Evolutionary conservation across 371 early-diverging fungal species (phyloP).

Genomic region (Apophysomyces sp.): DNA sequence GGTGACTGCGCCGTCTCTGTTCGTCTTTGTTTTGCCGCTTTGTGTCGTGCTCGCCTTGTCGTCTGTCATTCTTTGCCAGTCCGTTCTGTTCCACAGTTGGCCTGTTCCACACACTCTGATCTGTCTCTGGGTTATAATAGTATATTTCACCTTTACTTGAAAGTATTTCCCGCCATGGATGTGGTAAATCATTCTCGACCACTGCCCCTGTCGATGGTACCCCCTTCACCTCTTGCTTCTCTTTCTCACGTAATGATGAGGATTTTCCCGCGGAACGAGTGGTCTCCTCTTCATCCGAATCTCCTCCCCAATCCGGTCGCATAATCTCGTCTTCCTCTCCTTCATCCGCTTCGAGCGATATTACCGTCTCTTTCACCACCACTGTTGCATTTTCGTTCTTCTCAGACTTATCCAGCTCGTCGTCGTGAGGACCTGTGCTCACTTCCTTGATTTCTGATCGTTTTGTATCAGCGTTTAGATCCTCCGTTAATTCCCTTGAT

Average conservation of each 20-base stretch:
- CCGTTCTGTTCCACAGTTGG: constrained; percentile 1
- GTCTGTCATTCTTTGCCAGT: not conserved
- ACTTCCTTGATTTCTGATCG: not conserved
- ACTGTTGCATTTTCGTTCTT: not conserved
- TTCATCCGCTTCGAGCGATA: constrained; percentile 16
- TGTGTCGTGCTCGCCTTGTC: not conserved
- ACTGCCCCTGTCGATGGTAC: not conserved
- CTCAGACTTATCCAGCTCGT: too few species aligned
- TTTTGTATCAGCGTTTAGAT: not conserved
- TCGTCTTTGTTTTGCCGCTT: not conserved
- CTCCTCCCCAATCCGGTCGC: not conserved
- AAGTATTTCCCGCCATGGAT: constrained; percentile 4
- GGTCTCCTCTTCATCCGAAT: not conserved
- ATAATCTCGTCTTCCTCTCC: constrained; percentile 10
- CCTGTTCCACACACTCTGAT: constrained; percentile 7
- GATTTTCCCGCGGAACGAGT: not conserved
- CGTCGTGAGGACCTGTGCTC: too few species aligned
- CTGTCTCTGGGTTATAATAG: constrained; percentile 15
- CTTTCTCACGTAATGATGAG: not conserved
- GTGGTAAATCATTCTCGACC: not conserved
- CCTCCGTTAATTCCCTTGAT: not conserved
- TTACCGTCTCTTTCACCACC: constrained; percentile 10
- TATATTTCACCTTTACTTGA: constrained; percentile 16
- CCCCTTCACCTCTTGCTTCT: not conserved
- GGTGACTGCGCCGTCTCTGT: not conserved